phyloP scores from a whole-genome alignment of 2,329 filamentous ascomycete genomes.

The Cladosporium sp. region DNA sequence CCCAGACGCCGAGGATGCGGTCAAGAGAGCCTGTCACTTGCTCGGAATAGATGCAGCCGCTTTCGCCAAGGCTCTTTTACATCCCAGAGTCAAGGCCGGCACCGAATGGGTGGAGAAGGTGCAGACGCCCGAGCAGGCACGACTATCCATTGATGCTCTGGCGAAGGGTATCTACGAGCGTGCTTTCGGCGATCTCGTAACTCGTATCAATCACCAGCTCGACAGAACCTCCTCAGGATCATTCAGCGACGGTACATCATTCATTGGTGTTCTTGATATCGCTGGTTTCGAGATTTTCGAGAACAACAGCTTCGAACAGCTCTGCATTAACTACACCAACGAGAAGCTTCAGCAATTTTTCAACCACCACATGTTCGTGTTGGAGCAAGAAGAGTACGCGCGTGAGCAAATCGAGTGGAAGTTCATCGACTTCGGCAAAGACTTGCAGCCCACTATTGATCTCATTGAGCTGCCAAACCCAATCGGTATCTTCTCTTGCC shows the following conservation, averaged over 20 bases:
- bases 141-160: conserved; percentile 80
- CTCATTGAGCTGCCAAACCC: conserved; percentile 93
- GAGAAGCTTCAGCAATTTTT: conserved; percentile 99
- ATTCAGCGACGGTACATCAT: conserved; percentile 80
- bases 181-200: conserved; percentile 86
- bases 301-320: conserved; percentile 99
- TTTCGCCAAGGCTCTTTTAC: conserved; percentile 85
- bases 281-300: conserved; percentile 99
- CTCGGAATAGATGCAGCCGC: conserved; percentile 79
- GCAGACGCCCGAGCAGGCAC: conserved; percentile 93
- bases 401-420: conserved; percentile 97
- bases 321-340: conserved; percentile 99
- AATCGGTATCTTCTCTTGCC: conserved; percentile 96
- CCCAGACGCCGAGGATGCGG: conserved; percentile 66
- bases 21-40: conserved; percentile 72
- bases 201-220: conserved; percentile 83
- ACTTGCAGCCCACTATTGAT: conserved; percentile 95
- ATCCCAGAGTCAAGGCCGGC: conserved; percentile 90
- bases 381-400: conserved; percentile 97
- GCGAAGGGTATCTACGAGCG: conserved; percentile 98
- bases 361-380: conserved; percentile 98
- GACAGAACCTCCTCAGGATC: conserved; percentile 66
- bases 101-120: conserved; percentile 98
- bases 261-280: conserved; percentile 98
- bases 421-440: conserved; percentile 97